Percentiles rank a stretch among this genome's conserved stretches.
phyloP scores from a whole-genome alignment of 371 early-diverging fungal genomes.

The Syncephalastrum monosporum region DNA sequence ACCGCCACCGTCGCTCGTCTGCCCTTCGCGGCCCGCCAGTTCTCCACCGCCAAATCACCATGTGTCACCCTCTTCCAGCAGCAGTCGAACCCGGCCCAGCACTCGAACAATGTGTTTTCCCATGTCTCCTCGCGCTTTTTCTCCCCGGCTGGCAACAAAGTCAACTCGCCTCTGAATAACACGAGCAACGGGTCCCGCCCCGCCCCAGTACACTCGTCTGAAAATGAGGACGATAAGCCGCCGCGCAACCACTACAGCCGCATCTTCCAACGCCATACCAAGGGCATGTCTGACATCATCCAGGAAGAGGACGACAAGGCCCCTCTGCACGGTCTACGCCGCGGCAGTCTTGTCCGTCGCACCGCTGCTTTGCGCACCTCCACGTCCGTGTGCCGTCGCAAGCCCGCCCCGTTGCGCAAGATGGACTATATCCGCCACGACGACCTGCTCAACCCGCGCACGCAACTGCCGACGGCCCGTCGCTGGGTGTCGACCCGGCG shows the following conservation, averaged over 20 bases:
- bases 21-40: conserved; percentile 16
- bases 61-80: conserved; percentile 18
- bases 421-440: conserved; percentile 20
- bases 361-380: conserved; percentile 2
- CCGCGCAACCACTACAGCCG: not conserved
- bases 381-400: not conserved
- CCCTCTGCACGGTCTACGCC: not conserved
- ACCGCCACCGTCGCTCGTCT: conserved; percentile 11
- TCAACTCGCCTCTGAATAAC: conserved; percentile 7
- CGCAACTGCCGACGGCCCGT: too few relatives aligned
- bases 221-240: conserved; percentile 3
- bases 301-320: conserved; percentile 7
- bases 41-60: conserved; percentile 13
- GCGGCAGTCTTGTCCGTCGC: conserved; percentile 13
- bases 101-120: conserved; percentile 12
- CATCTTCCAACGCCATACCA: not conserved
- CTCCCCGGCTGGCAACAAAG: conserved; percentile 18
- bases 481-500: too few relatives aligned
- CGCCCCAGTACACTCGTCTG: not conserved
- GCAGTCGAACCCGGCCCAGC: not conserved
- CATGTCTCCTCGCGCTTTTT: conserved; percentile 22
- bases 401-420: not conserved
- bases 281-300: conserved; percentile 12
- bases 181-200: too few relatives aligned
- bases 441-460: conserved; percentile 6